Evolutionary conservation across 2,329 filamentous ascomycete species (phyloP).

Genomic region (Aaosphaeria arxii): DNA sequence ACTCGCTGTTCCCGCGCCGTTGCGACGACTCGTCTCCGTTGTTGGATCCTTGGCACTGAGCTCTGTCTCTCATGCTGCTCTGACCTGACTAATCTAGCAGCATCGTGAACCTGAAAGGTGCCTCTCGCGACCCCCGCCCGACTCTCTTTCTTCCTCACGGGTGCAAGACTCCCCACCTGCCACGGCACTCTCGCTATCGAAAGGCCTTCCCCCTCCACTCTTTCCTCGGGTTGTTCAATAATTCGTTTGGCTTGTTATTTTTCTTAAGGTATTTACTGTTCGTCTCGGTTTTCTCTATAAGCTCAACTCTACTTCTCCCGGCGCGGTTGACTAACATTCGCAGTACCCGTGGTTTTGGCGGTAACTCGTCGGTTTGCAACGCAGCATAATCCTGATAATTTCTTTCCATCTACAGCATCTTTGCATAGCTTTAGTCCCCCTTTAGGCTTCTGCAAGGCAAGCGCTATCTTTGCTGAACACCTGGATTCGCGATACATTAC

Average conservation of each 20-base stretch:
- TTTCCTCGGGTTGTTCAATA: background rate
- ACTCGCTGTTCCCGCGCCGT: too few relatives aligned
- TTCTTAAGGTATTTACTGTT: too few relatives aligned
- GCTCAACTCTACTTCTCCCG: too few relatives aligned
- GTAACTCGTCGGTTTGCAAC: background rate
- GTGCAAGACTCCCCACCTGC: background rate
- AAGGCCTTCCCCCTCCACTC: background rate
- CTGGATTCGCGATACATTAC: too few relatives aligned
- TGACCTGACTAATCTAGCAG: constrained; percentile 3
- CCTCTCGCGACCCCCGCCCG: background rate
- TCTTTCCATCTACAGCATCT: background rate
- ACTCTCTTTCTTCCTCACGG: constrained; percentile 8
- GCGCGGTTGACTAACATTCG: background rate
- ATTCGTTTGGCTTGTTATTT: background rate
- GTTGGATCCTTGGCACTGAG: too few relatives aligned
- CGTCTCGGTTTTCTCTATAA: too few relatives aligned
- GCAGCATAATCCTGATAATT: background rate
- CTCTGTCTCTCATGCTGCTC: background rate
- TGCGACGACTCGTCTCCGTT: too few relatives aligned
- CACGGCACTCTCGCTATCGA: background rate
- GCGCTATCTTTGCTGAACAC: too few relatives aligned
- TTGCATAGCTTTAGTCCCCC: too few relatives aligned
- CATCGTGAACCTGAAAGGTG: constrained; percentile 4
- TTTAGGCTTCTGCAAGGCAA: too few relatives aligned
- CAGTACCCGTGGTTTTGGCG: background rate